Evolutionary conservation across 116 monocot genomes (phyloP).

Genomic region (Trichopus zeylanicus): DNA sequence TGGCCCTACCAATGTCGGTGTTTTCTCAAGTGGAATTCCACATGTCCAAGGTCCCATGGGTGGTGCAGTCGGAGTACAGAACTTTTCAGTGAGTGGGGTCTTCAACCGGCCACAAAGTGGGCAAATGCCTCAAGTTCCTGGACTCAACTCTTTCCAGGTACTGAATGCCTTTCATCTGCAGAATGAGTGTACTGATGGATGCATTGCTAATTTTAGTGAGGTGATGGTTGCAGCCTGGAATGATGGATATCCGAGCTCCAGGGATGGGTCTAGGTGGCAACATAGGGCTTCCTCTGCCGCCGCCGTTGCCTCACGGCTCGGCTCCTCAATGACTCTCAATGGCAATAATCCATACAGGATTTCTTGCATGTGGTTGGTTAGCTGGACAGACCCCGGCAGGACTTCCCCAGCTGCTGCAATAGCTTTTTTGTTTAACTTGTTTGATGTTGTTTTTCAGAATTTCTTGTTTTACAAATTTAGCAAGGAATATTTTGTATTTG

Average conservation of each 20-base stretch:
- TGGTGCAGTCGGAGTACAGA: slow-evolving; percentile 35
- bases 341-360: no score
- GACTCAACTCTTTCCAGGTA: slow-evolving; percentile 77
- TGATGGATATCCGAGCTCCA: slow-evolving; percentile 52
- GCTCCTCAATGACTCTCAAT: slow-evolving; percentile 50
- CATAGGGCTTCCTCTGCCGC: slow-evolving; percentile 57
- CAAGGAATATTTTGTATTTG: no score
- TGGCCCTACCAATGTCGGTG: slow-evolving; percentile 35
- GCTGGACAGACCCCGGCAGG: no score
- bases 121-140: slow-evolving; percentile 44
- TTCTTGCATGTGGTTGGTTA: no score
- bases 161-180: no score
- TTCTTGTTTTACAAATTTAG: no score
- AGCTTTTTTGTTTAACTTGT: no score
- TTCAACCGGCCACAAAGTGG: slow-evolving; percentile 59
- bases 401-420: no score
- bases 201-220: background rate
- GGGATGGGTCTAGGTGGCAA: slow-evolving; percentile 52
- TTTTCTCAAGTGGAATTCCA: slow-evolving; percentile 39
- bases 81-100: slow-evolving; percentile 45
- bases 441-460: no score
- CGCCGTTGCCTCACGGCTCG: slow-evolving; percentile 40
- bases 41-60: slow-evolving; percentile 42
- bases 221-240: slow-evolving; percentile 47
- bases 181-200: no score